These are phyloP conservation scores for Lactarius pseudohatsudake DNA, from an alignment of 768 basidiomycete genomes.

Conservation along the genomic window DNA sequence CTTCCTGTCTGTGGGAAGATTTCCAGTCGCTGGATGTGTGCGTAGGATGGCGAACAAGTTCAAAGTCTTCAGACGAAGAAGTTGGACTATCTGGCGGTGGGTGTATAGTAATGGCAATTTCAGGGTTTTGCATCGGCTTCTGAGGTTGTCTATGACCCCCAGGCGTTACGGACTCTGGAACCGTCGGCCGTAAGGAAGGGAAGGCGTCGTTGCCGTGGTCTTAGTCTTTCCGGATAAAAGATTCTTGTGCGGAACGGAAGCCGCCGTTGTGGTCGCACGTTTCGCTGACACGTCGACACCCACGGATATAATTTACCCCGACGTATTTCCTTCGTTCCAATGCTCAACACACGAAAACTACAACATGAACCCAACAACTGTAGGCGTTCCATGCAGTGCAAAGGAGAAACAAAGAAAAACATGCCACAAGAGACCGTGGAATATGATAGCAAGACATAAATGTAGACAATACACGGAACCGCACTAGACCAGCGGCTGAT, in stretches of 20 bases:
- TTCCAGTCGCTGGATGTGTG: constrained; percentile 36
- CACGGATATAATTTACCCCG: not conserved
- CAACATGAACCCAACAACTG: not conserved
- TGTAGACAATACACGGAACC: constrained; percentile 25
- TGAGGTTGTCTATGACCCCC: constrained; percentile 14
- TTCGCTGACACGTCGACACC: not conserved
- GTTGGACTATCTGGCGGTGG: constrained; percentile 49
- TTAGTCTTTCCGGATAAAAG: not conserved
- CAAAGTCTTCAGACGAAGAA: constrained; percentile 65
- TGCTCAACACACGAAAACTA: not conserved
- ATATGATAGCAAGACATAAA: constrained; percentile 23
- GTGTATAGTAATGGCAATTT: constrained; percentile 72
- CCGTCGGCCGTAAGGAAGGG: constrained; percentile 10
- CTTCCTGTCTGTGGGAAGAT: constrained; percentile 38
- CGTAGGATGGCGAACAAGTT: constrained; percentile 62
- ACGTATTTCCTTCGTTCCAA: not conserved
- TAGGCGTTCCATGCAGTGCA: not conserved
- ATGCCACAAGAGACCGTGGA: constrained; percentile 6
- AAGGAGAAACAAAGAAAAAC: not conserved
- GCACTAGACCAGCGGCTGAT: not conserved
- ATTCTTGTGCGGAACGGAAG: not conserved
- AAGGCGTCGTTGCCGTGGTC: not conserved
- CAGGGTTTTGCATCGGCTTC: constrained; percentile 58
- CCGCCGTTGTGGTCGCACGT: not conserved
- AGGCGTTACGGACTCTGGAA: not conserved